Percentiles rank a stretch among this genome's conserved stretches.
Conservation (phyloP, 306 rosid genomes). For the cucumber (Cucumis sativus) region Cucumber_9930_V3 NC_026657.2:39011501-39012000, state of each 20-base stretch:
- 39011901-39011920: not conserved
- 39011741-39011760: not conserved
- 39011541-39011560: not conserved
- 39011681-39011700: not conserved
- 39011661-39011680: not conserved
- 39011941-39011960: conserved; percentile 3
- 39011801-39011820: no score
- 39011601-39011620: not conserved
- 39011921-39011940: not conserved
- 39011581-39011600: not conserved
- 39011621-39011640: not conserved
- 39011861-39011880: not conserved
- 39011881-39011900: not conserved
- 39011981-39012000: not conserved
- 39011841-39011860: not conserved
- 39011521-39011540: not conserved
- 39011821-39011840: not conserved
- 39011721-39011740: conserved; percentile 8
- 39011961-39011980: not conserved
- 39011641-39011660: not conserved
- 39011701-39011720: not conserved
- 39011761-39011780: not conserved
- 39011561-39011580: not conserved
- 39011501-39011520: no score
- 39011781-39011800: not conserved